Evolutionary conservation across 2,329 filamentous ascomycete genomes (phyloP).

Genomic region (Phaeosphaeriaceae sp.): DNA sequence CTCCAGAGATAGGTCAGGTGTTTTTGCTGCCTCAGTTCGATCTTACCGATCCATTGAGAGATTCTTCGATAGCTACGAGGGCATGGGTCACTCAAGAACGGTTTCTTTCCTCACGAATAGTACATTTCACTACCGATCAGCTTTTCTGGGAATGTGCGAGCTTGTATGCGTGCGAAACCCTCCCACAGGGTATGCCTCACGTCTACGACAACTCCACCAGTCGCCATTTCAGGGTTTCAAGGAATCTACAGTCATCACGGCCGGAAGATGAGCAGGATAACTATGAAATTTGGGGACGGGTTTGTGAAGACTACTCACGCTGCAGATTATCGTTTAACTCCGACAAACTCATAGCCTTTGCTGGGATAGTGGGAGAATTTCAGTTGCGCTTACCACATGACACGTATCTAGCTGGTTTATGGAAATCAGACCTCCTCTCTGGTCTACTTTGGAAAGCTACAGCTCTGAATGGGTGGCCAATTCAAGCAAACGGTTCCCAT

Average conservation of each 20-base stretch:
- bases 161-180: constrained; percentile 4
- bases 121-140: constrained; percentile 5
- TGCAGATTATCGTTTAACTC: constrained; percentile 3
- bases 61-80: background rate
- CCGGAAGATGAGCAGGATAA: background rate
- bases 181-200: background rate
- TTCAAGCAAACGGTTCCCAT: constrained; percentile 3
- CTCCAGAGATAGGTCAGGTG: background rate
- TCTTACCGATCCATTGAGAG: background rate
- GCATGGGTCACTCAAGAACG: constrained; percentile 5
- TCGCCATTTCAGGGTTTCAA: background rate
- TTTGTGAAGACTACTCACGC: constrained; percentile 6
- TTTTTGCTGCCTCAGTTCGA: constrained; percentile 1
- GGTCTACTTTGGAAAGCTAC: constrained; percentile 2
- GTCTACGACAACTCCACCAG: constrained; percentile 1
- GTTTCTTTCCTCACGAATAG: constrained; percentile 1
- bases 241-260: background rate
- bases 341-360: constrained; percentile 8
- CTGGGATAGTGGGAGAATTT: constrained; percentile 4
- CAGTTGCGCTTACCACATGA: background rate
- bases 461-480: constrained; percentile 2
- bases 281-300: background rate
- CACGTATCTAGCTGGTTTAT: constrained; percentile 3
- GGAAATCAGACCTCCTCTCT: background rate
- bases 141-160: constrained; percentile 3